Percentiles rank a stretch among this genome's conserved stretches.
These are phyloP conservation scores for Mrakia frigida DNA, from an alignment of 768 basidiomycete species.

Conservation along the genomic window DNA sequence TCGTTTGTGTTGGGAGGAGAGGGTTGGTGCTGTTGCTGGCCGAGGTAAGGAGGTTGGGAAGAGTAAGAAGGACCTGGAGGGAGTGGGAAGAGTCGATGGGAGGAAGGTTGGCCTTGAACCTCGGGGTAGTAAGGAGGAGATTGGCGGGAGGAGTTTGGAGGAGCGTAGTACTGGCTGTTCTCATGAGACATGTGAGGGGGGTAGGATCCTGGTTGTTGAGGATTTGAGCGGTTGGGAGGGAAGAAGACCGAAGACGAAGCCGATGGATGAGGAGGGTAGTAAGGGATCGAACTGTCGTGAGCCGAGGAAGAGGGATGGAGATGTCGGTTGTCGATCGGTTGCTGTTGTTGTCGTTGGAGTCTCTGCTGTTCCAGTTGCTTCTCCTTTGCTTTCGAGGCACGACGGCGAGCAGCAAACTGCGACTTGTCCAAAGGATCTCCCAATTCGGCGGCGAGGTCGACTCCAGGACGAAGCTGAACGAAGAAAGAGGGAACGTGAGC, in stretches of 20 bases:
- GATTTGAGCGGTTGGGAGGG: not conserved
- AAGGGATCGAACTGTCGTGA: not conserved
- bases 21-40: not conserved
- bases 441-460: conserved; percentile 18
- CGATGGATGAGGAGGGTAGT: not conserved
- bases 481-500: not conserved
- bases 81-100: not conserved
- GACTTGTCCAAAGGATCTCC: conserved; percentile 28
- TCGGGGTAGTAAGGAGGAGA: conserved; percentile 10
- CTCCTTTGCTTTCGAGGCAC: conserved; percentile 14
- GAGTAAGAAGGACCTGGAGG: not conserved
- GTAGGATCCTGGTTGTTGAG: not conserved
- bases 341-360: not conserved
- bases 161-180: conserved; percentile 2
- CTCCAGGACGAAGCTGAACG: conserved; percentile 22
- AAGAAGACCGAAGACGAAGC: not conserved
- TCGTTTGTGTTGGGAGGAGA: not conserved
- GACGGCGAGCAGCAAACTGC: conserved; percentile 13
- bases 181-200: not conserved
- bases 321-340: not conserved
- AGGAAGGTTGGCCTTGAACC: not conserved
- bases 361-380: not conserved
- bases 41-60: not conserved
- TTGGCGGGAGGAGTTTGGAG: not conserved
- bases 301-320: not conserved